Evolutionary conservation across 345 rosid genomes (phyloP).

Genomic region (Citrus sp.): DNA sequence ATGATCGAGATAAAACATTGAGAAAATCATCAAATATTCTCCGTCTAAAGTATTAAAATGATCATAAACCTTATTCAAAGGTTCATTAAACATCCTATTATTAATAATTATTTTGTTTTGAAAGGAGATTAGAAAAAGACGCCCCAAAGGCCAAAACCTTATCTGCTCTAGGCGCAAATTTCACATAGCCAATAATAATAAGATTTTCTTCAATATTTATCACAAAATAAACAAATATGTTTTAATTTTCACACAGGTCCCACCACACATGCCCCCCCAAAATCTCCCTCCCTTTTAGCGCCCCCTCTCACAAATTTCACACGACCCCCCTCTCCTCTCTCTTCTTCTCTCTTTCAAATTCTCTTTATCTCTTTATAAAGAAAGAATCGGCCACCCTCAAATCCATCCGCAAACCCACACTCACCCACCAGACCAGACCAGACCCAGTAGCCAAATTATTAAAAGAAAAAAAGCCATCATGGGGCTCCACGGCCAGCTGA

Average conservation of each 20-base stretch:
- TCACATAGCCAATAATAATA: background rate
- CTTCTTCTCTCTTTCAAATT: background rate
- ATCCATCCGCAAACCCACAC: background rate
- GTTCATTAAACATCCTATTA: background rate
- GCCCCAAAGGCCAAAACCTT: background rate
- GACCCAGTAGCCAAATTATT: too few relatives aligned
- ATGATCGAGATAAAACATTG: too few relatives aligned
- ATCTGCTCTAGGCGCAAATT: background rate
- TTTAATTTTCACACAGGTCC: background rate
- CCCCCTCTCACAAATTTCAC: too few relatives aligned
- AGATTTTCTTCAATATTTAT: background rate
- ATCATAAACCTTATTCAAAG: too few relatives aligned
- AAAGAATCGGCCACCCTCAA: background rate
- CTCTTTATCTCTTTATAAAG: background rate
- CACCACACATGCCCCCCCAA: background rate
- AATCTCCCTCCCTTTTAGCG: background rate
- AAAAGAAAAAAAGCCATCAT: conserved; percentile 13
- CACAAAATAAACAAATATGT: background rate
- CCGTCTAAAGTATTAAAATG: too few relatives aligned
- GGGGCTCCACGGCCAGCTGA: conserved; percentile 72
- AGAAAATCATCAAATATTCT: too few relatives aligned
- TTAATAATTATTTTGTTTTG: background rate
- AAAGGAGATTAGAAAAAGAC: background rate
- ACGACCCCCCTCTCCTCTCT: background rate
- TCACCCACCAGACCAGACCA: background rate